phyloP scores from a whole-genome alignment of 192 early-diverging fungal species.

The Gryganskiella cystojenkinii region DNA sequence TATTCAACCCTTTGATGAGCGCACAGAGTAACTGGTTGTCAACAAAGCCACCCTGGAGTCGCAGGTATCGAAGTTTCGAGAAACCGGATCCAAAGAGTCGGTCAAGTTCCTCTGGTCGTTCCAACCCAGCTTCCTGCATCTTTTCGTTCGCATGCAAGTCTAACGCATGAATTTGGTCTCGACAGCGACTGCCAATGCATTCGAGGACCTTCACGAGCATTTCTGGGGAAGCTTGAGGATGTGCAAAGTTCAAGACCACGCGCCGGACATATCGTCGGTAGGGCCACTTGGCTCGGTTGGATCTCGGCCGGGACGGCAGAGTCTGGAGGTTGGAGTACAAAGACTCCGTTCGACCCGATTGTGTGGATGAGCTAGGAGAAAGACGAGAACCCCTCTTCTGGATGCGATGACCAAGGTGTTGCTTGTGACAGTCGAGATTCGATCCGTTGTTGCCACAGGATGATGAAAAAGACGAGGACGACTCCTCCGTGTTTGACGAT shows the following conservation, averaged over 20 bases:
- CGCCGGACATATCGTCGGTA: conserved; percentile 30
- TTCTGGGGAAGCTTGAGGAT: conserved; percentile 42
- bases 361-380: no score
- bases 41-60: conserved; percentile 43
- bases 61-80: conserved; percentile 31
- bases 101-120: conserved; percentile 12
- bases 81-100: conserved; percentile 37
- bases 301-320: neutral
- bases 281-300: conserved; percentile 14
- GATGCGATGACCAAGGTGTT: no score
- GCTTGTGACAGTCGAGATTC: neutral
- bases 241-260: conserved; percentile 39
- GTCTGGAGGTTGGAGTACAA: neutral
- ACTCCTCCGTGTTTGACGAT: conserved; percentile 11
- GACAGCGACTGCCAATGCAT: conserved; percentile 20
- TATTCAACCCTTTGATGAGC: conserved; percentile 18
- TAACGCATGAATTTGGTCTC: conserved; percentile 29
- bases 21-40: conserved; percentile 43
- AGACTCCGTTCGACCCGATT: no score
- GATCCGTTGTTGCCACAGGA: neutral
- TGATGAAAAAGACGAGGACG: no score
- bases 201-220: conserved; percentile 33
- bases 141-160: conserved; percentile 48
- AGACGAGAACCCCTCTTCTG: no score
- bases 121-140: conserved; percentile 32